A percentile compares a stretch with the other conserved stretches of the same genome.
These are phyloP conservation scores for Candida silvicultrix DNA, from an alignment of 805 yeast species.

Conservation along the genomic window DNA sequence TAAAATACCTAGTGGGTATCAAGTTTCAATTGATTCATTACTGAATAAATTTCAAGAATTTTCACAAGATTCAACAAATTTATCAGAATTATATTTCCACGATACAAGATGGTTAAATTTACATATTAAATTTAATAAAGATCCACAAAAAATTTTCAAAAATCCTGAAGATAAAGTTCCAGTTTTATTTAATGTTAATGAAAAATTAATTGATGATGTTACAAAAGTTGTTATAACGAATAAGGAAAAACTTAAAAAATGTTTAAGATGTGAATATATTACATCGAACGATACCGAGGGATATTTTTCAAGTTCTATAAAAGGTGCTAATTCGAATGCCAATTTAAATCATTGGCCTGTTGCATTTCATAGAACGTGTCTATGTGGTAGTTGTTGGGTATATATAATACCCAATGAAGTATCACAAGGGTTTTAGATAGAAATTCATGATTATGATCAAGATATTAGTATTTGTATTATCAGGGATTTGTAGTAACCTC, in stretches of 20 bases:
- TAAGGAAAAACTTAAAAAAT: slow-evolving; percentile 30
- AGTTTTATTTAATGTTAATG: slow-evolving; percentile 24
- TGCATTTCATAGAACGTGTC: slow-evolving; percentile 66
- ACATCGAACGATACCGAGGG: slow-evolving; percentile 28
- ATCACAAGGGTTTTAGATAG: not conserved
- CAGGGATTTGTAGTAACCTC: too few relatives aligned
- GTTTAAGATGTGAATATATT: slow-evolving; percentile 49
- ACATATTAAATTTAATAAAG: slow-evolving; percentile 15
- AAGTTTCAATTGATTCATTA: slow-evolving; percentile 23
- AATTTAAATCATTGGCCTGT: slow-evolving; percentile 43
- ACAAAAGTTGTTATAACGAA: slow-evolving; percentile 20
- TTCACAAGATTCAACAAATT: slow-evolving; percentile 10
- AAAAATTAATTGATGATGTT: slow-evolving; percentile 24
- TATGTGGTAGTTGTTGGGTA: slow-evolving; percentile 78
- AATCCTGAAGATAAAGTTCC: slow-evolving; percentile 26
- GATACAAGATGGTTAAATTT: slow-evolving; percentile 61
- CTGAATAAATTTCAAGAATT: slow-evolving; percentile 27
- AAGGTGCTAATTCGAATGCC: slow-evolving; percentile 20
- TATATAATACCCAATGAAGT: slow-evolving; percentile 16
- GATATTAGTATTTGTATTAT: too few relatives aligned
- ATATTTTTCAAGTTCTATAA: slow-evolving; percentile 14
- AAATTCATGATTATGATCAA: too few relatives aligned
- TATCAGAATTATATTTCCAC: slow-evolving; percentile 48
- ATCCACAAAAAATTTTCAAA: slow-evolving; percentile 31
- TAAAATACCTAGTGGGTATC: slow-evolving; percentile 20